These are phyloP conservation scores for Fusarium scirpi DNA, from an alignment of 2,329 filamentous ascomycete species.

Conservation along the genomic window DNA sequence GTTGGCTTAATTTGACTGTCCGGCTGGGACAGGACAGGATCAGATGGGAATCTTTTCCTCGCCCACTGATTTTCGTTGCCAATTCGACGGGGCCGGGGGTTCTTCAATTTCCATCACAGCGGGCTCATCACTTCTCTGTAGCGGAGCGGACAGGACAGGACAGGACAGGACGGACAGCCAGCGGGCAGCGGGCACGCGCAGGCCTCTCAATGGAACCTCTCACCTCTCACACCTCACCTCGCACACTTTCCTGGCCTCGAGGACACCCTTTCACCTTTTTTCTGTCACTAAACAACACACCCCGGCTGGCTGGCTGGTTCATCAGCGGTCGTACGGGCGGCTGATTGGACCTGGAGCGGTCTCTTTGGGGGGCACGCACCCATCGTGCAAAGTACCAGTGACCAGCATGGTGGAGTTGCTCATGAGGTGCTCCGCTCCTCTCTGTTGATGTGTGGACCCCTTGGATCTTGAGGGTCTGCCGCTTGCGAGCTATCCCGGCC, in stretches of 20 bases:
- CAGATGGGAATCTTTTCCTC: conserved; percentile 36
- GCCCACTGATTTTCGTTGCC: conserved; percentile 30
- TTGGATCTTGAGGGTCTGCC: conserved; percentile 1
- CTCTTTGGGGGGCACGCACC: conserved; percentile 23
- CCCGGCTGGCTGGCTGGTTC: conserved; percentile 42
- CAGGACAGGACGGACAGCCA: conserved; percentile 13
- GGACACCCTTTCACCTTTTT: conserved; percentile 32
- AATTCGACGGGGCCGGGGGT: conserved; percentile 23
- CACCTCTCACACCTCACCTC: conserved; percentile 12
- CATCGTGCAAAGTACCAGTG: conserved; percentile 39
- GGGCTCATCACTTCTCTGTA: conserved; percentile 14
- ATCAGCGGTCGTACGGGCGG: conserved; percentile 42
- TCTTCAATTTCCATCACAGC: conserved; percentile 32
- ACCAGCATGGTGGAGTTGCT: conserved; percentile 30
- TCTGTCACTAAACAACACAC: conserved; percentile 32
- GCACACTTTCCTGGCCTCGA: conserved; percentile 28
- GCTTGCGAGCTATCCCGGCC: conserved; percentile 20
- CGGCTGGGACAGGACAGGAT: not conserved
- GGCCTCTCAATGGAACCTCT: conserved; percentile 20
- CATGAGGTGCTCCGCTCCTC: conserved; percentile 14
- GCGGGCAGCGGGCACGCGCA: conserved; percentile 16
- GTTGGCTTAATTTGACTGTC: conserved; percentile 7
- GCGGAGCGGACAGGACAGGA: conserved; percentile 25
- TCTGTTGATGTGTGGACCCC: conserved; percentile 17
- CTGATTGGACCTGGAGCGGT: conserved; percentile 40